Evolutionary conservation across 129 eudicot species (phyloP).

Genomic region (Cynara cardunculus): DNA sequence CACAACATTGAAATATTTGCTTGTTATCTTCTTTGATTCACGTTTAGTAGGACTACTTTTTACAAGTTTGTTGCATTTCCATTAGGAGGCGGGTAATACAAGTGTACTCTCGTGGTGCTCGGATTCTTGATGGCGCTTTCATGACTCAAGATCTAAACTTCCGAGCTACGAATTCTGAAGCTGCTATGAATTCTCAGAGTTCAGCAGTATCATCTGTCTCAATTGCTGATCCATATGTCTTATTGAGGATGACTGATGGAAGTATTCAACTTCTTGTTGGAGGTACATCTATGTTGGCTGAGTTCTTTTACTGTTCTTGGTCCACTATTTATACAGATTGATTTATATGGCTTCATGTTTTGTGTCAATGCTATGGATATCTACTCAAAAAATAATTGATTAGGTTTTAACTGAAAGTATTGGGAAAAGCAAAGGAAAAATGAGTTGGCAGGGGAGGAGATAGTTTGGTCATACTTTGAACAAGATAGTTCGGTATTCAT

Average conservation of each 20-base stretch:
- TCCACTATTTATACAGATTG: not conserved
- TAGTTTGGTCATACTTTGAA: not conserved
- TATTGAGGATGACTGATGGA: constrained; percentile 86
- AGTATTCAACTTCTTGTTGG: constrained; percentile 97
- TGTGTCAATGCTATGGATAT: not conserved
- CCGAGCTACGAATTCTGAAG: constrained; percentile 52
- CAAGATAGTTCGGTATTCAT: too few relatives aligned
- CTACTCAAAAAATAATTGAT: not conserved
- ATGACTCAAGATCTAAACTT: constrained; percentile 89
- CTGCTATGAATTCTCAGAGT: constrained; percentile 53
- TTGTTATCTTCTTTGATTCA: not conserved
- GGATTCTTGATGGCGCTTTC: constrained; percentile 91
- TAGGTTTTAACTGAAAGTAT: not conserved
- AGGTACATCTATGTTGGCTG: constrained; percentile 45
- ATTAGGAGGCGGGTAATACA: constrained; percentile 90
- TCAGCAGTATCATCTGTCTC: constrained; percentile 71
- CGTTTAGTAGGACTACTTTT: not conserved
- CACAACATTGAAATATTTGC: not conserved
- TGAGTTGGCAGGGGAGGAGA: not conserved
- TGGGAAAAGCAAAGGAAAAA: not conserved
- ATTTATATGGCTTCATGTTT: constrained; percentile 10
- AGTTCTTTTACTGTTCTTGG: not conserved
- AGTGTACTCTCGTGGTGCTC: constrained; percentile 85
- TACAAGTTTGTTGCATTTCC: constrained; percentile 18
- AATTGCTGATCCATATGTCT: constrained; percentile 93